These are phyloP conservation scores for Fusarium temperatum DNA, from an alignment of 2,329 filamentous ascomycete genomes.

Conservation along the genomic window DNA sequence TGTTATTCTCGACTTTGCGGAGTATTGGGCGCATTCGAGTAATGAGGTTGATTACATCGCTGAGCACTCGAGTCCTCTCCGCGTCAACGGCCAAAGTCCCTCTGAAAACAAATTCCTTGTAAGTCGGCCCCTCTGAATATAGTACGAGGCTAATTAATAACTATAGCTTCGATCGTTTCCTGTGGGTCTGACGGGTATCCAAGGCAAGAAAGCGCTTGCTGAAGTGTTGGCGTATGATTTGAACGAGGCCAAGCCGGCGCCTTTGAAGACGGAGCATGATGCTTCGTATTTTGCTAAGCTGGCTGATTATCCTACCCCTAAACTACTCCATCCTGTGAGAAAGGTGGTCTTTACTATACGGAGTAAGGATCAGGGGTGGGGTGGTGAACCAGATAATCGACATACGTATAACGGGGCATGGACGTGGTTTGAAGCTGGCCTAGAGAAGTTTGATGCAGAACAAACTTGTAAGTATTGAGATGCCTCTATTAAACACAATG, in stretches of 20 bases:
- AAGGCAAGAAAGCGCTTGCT: slow-evolving; percentile 39
- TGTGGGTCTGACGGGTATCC: slow-evolving; percentile 47
- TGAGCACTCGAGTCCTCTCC: slow-evolving; percentile 34
- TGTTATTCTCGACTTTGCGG: slow-evolving; percentile 65
- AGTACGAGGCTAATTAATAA: background rate
- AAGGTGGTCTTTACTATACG: slow-evolving; percentile 69
- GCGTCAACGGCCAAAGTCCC: slow-evolving; percentile 35
- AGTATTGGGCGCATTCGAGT: slow-evolving; percentile 68
- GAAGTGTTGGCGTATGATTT: slow-evolving; percentile 45
- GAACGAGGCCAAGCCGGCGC: slow-evolving; percentile 42
- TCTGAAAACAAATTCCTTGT: slow-evolving; percentile 49
- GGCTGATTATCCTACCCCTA: slow-evolving; percentile 51
- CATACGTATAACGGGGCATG: slow-evolving; percentile 59
- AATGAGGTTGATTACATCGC: slow-evolving; percentile 44
- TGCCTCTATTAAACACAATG: fast-evolving
- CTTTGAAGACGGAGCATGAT: slow-evolving; percentile 41
- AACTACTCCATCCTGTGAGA: slow-evolving; percentile 60
- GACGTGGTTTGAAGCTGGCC: slow-evolving; percentile 72
- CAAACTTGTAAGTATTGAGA: slow-evolving; percentile 39
- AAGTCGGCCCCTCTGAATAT: slow-evolving; percentile 4
- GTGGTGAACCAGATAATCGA: slow-evolving; percentile 43
- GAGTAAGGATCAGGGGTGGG: slow-evolving; percentile 69
- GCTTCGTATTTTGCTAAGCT: slow-evolving; percentile 45
- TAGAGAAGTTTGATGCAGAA: slow-evolving; percentile 62
- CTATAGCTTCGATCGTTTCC: slow-evolving; percentile 51